Conservation (phyloP, 2,329 filamentous ascomycete species). For the Alternaria alternata region DNA sequence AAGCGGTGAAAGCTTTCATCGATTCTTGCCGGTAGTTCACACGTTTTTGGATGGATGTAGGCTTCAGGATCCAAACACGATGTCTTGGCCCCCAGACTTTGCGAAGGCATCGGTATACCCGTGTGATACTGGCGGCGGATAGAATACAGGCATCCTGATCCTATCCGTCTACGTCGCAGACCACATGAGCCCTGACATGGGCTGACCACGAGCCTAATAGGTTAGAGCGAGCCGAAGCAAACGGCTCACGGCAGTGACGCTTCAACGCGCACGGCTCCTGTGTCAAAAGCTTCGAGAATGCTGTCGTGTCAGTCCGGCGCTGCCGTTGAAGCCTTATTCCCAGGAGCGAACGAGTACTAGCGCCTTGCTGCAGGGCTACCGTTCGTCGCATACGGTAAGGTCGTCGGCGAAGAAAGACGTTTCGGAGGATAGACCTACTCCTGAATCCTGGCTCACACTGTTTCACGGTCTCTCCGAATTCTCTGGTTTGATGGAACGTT, state of each 20-base stretch:
- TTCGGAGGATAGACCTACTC: background rate
- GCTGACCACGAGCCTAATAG: background rate
- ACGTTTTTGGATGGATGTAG: background rate
- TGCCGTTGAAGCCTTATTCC: background rate
- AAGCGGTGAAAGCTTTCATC: background rate
- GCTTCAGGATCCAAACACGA: background rate
- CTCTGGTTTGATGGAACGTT: background rate
- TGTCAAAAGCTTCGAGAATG: background rate
- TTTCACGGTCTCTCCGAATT: background rate
- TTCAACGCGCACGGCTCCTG: background rate
- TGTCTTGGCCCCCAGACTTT: background rate
- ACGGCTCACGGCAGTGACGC: background rate
- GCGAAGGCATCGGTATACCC: background rate
- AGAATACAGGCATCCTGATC: background rate
- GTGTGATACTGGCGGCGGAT: background rate
- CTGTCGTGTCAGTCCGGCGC: background rate
- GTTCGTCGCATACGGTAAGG: background rate
- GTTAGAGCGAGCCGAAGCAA: background rate
- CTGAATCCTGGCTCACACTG: background rate
- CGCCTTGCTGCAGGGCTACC: background rate
- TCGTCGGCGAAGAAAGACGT: background rate
- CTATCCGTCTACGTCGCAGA: background rate
- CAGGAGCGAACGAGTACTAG: background rate
- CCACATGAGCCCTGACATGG: background rate
- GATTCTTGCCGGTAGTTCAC: background rate